Base-by-base conservation (phyloP, 352 stramenopile genomes). In the Phytophthora vignae region DNA sequence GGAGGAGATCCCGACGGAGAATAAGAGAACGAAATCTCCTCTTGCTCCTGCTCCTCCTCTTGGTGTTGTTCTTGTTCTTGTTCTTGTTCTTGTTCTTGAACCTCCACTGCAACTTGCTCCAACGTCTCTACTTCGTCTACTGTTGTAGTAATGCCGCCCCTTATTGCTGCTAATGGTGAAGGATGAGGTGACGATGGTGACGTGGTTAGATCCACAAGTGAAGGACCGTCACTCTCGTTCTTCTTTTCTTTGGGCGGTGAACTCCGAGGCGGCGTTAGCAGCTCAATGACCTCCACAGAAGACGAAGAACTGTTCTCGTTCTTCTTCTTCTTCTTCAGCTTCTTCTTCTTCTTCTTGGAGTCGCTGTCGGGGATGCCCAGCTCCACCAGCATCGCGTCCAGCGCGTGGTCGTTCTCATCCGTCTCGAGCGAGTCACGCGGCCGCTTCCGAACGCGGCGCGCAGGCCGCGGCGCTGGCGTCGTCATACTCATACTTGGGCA, bases 151-250 rank as follows among this genome's bases (percentile, higher is more conserved):
- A 50, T 69, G 52, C 62, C 66, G 42, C 60, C 65, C 69, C 52
- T 65, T 60, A 29, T 25, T 25, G 63, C 36, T 42, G 40, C 4
- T 7, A 17, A 69, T 8, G 64, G 31, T 42, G 56, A 57, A 60
- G 36, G 25, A 6, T 3, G 22, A 14, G 55, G 48, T 53, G 57
- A 71, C n/a, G 70, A 64, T 3, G 67, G 68, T 17, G 73, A 74
- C 21, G 56, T 81, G 52, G 81, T 82, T 60, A 92, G 60, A 58
- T 90, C 76, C 5, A 92, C 84, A 44, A 89, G 53, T 25, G 27
- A 48, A 14, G 17, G 63, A 63, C 44, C 48, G 56, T 67, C 48
- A 59, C 53, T 74, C 54, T 65, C 64, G 7, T 60, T 57, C 17
- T 46, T 56, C 36, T 61, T 64, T 46, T 67, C 56, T 17, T 64